Conservation (phyloP, 352 stramenopile species). For the Globisporangium emineosum region DNA sequence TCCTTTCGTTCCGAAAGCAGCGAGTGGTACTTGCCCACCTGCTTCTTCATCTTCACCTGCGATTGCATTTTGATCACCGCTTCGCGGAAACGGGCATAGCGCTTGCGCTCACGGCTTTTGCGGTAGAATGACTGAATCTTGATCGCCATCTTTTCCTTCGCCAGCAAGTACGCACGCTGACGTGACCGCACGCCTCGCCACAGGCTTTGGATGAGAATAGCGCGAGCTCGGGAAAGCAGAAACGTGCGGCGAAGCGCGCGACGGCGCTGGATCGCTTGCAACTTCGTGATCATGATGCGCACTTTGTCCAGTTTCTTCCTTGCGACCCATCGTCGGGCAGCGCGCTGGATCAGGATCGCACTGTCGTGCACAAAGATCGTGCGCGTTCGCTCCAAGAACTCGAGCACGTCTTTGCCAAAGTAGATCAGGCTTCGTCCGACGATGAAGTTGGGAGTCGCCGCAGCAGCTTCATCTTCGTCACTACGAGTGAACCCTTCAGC, state of each 20-base stretch:
- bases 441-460: slow-evolving; percentile 55
- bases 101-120: slow-evolving; percentile 40
- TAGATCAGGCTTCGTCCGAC: slow-evolving; percentile 91
- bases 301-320: slow-evolving; percentile 47
- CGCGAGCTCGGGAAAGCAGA: slow-evolving; percentile 35
- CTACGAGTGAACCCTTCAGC: slow-evolving; percentile 36
- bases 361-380: slow-evolving; percentile 71
- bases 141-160: slow-evolving; percentile 56
- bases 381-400: slow-evolving; percentile 83
- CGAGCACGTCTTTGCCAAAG: slow-evolving; percentile 91
- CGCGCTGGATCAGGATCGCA: slow-evolving; percentile 61
- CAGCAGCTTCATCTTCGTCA: slow-evolving; percentile 31
- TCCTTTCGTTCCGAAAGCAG: slow-evolving; percentile 63
- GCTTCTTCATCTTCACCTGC: slow-evolving; percentile 72
- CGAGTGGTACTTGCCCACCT: slow-evolving; percentile 64
- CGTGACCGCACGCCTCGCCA: slow-evolving; percentile 71
- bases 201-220: slow-evolving; percentile 63
- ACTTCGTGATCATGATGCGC: slow-evolving; percentile 42
- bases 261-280: slow-evolving; percentile 58
- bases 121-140: slow-evolving; percentile 60
- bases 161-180: slow-evolving; percentile 45
- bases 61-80: slow-evolving; percentile 74
- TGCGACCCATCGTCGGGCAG: slow-evolving; percentile 50
- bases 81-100: slow-evolving; percentile 52
- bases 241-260: slow-evolving; percentile 44